Evolutionary conservation across 768 basidiomycete species (phyloP).

Genomic region (Russula ochroleuca): DNA sequence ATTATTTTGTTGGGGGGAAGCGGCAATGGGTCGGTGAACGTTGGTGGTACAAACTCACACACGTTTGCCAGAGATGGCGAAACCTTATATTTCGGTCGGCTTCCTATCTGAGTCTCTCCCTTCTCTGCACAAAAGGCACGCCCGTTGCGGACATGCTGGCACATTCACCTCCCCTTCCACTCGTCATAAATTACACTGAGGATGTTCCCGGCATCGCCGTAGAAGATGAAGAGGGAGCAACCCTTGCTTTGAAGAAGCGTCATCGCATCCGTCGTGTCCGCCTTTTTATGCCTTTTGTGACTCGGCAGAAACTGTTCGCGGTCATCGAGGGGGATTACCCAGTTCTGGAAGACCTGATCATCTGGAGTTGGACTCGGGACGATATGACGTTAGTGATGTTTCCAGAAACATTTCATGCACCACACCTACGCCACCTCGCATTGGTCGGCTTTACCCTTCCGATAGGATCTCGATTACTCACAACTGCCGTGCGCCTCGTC

Average conservation of each 20-base stretch:
- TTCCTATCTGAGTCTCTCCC: neutral
- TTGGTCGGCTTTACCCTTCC: neutral
- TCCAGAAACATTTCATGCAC: neutral
- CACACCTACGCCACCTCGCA: neutral
- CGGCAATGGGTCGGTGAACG: neutral
- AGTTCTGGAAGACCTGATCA: neutral
- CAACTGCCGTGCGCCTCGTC: neutral
- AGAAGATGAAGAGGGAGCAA: too few species aligned
- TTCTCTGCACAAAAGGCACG: neutral
- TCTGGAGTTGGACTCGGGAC: neutral
- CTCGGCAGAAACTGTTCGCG: too few species aligned
- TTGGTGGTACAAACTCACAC: neutral
- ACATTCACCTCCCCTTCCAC: neutral
- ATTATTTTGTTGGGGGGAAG: too few species aligned
- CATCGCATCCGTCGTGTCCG: too few species aligned
- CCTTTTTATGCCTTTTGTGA: too few species aligned
- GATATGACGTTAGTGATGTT: neutral
- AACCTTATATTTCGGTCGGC: neutral
- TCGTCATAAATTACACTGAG: neutral
- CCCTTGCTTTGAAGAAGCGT: too few species aligned
- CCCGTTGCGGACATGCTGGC: neutral
- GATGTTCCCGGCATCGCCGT: too few species aligned
- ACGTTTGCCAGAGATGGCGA: slow-evolving; percentile 1
- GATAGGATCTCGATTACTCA: neutral
- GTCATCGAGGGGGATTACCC: neutral